A percentile compares a stretch with the other conserved stretches of the same genome.
Evolutionary conservation across 495 filamentous ascomycete genomes (phyloP).

Genomic region (Aspergillus steynii): DNA sequence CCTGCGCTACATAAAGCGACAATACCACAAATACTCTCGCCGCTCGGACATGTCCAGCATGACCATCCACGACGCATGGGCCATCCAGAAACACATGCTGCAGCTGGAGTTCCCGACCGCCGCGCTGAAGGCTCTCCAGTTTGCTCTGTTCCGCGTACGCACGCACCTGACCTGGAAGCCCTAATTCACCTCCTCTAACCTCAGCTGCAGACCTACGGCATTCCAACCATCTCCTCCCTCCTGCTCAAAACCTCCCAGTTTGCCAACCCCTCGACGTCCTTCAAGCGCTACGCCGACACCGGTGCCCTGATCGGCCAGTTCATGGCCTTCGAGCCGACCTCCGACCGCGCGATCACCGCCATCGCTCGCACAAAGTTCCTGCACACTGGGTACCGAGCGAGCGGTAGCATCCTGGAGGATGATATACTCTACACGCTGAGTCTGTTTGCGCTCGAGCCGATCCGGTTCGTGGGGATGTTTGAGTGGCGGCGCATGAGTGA

Average conservation of each 20-base stretch:
- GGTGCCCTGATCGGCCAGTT: conserved; percentile 58
- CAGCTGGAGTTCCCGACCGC: conserved; percentile 57
- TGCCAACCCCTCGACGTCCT: conserved; percentile 46
- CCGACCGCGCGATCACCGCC: conserved; percentile 50
- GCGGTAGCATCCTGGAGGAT: conserved; percentile 59
- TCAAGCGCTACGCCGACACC: conserved; percentile 67
- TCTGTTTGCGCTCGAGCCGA: conserved; percentile 60
- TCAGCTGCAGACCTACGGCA: conserved; percentile 58
- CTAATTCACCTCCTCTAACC: background rate
- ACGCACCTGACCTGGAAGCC: background rate
- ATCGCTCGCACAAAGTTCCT: conserved; percentile 68
- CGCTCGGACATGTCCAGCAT: conserved; percentile 53
- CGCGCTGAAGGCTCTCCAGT: conserved; percentile 55
- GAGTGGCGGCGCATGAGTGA: conserved; percentile 65
- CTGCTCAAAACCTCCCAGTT: conserved; percentile 60
- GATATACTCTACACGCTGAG: conserved; percentile 67
- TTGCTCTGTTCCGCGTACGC: conserved; percentile 60
- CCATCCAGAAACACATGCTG: conserved; percentile 49
- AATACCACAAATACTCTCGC: conserved; percentile 45
- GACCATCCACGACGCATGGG: conserved; percentile 59
- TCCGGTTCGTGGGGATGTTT: conserved; percentile 52
- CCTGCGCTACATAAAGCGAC: conserved; percentile 39
- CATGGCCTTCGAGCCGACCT: conserved; percentile 45
- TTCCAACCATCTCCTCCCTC: conserved; percentile 61
- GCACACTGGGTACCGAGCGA: conserved; percentile 55